Evolutionary conservation across 257 asterid species (phyloP), one percentile per base, ranked within the genome.

Genomic region (Forsythia suspensa): DNA sequence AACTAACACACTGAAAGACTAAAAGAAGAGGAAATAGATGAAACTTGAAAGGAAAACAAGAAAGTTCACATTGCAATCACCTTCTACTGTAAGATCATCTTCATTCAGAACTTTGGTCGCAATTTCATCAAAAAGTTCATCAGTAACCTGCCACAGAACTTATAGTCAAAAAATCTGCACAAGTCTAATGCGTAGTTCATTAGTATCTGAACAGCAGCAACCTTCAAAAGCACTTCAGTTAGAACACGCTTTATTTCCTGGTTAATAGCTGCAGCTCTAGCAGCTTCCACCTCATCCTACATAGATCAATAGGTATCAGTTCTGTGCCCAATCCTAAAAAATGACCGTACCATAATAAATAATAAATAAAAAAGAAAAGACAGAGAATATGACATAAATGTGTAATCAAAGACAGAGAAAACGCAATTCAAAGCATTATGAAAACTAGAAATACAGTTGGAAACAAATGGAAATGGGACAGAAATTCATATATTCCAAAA

Each of bases 181-280:
- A 75, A 79, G 76, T 63, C 75, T 61, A 76, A 66, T 4, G 40
- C 24, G 59, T 40, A 71, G 70, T 80, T 67, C 65, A 83, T 63
- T 77, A 84, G 69, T 41, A 63, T 79, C 77, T 39, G 78, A 88
- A 75, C 78, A 84, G 83, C 88, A 29, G 78, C 88, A 83, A 93
- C 99, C 99, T 95, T 93, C 85, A 95, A 74, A 76, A 95, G 99
- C 85, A 95, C 97, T 89, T 95, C 99, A 73, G 99, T 95, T 59
- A 95, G 87, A 34, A 95, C 90, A 77, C 97, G 98, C 85, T 95
- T 95, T 85, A 95, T 95, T 86, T 95, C 99, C 84, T 90, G 90
- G 87, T 93, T 93, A 78, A 93, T 90, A 39, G 97, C 99, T 77
- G 93, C 94, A 82, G 90, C 86, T 88, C 92, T 89, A 78, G 97